Evolutionary conservation across 805 yeast genomes (phyloP).

Genomic region (Saturnispora kantuleensis): DNA sequence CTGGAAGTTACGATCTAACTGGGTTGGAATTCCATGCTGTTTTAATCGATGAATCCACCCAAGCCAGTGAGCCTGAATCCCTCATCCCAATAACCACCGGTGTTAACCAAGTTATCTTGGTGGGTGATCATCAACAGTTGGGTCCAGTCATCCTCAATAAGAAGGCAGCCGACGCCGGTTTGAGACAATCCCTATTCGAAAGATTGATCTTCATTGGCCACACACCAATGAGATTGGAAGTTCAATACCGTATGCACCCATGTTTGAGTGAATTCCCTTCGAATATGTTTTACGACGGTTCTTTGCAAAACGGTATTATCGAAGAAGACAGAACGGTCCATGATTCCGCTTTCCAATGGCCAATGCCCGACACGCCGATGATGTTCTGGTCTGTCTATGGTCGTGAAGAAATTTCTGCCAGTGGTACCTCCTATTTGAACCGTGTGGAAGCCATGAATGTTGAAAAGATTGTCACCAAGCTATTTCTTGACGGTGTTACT

Average conservation of each 20-base stretch:
- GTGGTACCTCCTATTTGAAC: slow-evolving; percentile 76
- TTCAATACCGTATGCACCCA: slow-evolving; percentile 95
- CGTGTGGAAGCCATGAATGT: slow-evolving; percentile 85
- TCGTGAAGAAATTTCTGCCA: slow-evolving; percentile 74
- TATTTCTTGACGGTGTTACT: slow-evolving; percentile 66
- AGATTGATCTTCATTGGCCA: slow-evolving; percentile 75
- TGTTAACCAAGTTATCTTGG: slow-evolving; percentile 78
- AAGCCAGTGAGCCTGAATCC: slow-evolving; percentile 88
- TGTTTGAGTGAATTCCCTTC: slow-evolving; percentile 77
- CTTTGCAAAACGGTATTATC: slow-evolving; percentile 85
- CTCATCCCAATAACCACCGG: slow-evolving; percentile 85
- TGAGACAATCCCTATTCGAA: slow-evolving; percentile 80
- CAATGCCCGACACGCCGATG: slow-evolving; percentile 76
- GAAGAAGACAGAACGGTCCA: slow-evolving; percentile 53
- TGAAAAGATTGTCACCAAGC: slow-evolving; percentile 62
- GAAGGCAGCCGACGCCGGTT: slow-evolving; percentile 78
- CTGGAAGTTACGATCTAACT: slow-evolving; percentile 63
- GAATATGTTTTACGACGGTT: slow-evolving; percentile 88
- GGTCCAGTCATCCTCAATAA: slow-evolving; percentile 84
- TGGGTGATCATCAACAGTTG: slow-evolving; percentile 90
- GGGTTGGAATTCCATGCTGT: slow-evolving; percentile 60
- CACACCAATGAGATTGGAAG: slow-evolving; percentile 76
- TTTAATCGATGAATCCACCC: slow-evolving; percentile 86
- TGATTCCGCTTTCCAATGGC: slow-evolving; percentile 79
- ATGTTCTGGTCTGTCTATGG: slow-evolving; percentile 92